Base-by-base conservation (phyloP, 306 rosid genomes). In the Fagus sylvatica region DNA sequence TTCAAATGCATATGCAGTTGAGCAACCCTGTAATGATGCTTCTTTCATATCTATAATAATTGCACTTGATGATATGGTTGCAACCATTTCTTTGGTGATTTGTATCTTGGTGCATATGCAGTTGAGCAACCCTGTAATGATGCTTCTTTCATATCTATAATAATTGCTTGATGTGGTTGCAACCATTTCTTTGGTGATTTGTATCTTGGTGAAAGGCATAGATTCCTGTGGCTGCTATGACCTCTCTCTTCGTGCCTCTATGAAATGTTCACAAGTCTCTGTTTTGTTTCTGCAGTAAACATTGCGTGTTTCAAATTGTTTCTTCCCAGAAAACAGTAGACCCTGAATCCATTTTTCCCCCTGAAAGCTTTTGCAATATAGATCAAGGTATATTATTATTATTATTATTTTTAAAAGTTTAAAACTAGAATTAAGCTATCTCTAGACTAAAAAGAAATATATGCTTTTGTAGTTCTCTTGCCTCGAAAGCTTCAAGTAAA, bases 261-360 rank as follows among this genome's bases (percentile, higher is more conserved):
- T 65, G 51, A 75, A 40, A 39, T 22, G 68, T 61, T 77, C 55
- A 72, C 64, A 19, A 68, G 73, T 78, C 79, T 56, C 71, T 82
- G 74, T 64, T 83, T 77, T 74, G 53, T 74, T 88, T 82, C 57
- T 86, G 84, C 97, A 96, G 99, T 81, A 96, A 82, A 84, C 86
- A 65, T 59, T 72, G 80, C 68, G 78, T 96, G 77, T 86, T 86
- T 56, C 55, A 39, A 43, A 79, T 60, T 57, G 82, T 84, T 82
- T 76, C 89, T 84, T 79, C 92, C 81, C 96, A 93, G 87, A 55
- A 74, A 79, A 71, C 53, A 66, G 11, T 60, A 71, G 81, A 89
- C 51, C 94, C 91, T 1, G 91, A 80, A 79, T 55, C 71, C 9
- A 73, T 96, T 53, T 96, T 93, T 75, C 89, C 89, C 22, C 89